Evolutionary conservation across 495 filamentous ascomycete species (phyloP).

Genomic region (Baudoinia panamericana): DNA sequence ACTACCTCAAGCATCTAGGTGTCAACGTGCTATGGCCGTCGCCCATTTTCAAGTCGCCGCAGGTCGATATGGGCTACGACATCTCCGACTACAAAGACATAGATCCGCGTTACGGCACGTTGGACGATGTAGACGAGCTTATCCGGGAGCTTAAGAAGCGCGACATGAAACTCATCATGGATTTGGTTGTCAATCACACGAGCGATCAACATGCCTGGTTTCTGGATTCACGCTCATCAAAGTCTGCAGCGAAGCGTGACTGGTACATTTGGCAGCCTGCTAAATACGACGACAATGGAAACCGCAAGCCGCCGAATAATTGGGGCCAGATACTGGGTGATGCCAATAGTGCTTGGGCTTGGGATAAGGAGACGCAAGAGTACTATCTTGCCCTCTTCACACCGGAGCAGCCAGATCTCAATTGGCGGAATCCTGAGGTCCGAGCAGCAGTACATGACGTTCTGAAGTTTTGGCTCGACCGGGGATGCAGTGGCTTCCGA

Average conservation of each 20-base stretch:
- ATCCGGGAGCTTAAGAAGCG: slow-evolving; percentile 37
- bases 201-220: slow-evolving; percentile 47
- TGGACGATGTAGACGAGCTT: slow-evolving; percentile 41
- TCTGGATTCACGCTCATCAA: slow-evolving; percentile 37
- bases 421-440: slow-evolving; percentile 41
- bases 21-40: slow-evolving; percentile 31
- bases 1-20: slow-evolving; percentile 30
- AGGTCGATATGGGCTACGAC: slow-evolving; percentile 34
- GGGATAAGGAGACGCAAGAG: slow-evolving; percentile 38
- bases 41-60: slow-evolving; percentile 32
- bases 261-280: slow-evolving; percentile 50
- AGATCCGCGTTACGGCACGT: slow-evolving; percentile 41
- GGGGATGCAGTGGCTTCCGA: slow-evolving; percentile 42
- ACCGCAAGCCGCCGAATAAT: slow-evolving; percentile 45
- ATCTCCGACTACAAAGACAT: slow-evolving; percentile 31
- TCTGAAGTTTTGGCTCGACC: slow-evolving; percentile 42
- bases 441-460: slow-evolving; percentile 39
- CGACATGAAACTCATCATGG: slow-evolving; percentile 41
- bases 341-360: slow-evolving; percentile 40
- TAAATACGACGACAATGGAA: slow-evolving; percentile 36
- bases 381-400: slow-evolving; percentile 44
- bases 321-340: slow-evolving; percentile 42
- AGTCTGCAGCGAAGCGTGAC: slow-evolving; percentile 37
- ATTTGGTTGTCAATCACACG: slow-evolving; percentile 44
- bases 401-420: slow-evolving; percentile 41